These are phyloP conservation scores for Lipomyces sp. DNA, from an alignment of 805 yeast species.

Conservation along the genomic window DNA sequence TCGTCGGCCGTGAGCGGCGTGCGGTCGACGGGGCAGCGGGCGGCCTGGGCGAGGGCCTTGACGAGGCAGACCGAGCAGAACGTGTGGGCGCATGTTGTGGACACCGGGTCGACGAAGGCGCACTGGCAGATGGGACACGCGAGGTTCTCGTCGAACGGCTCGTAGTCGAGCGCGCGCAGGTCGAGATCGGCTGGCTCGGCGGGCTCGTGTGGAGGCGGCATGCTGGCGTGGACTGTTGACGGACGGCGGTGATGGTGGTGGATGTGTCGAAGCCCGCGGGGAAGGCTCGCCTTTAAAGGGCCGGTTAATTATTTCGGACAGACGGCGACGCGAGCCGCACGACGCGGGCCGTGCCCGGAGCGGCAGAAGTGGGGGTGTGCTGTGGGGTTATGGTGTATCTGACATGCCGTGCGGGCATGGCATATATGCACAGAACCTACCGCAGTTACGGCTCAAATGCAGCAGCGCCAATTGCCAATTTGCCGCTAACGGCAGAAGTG, in stretches of 20 bases:
- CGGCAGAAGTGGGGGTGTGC: too few species aligned
- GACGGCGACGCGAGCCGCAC: neutral
- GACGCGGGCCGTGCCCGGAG: too few species aligned
- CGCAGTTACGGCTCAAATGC: too few species aligned
- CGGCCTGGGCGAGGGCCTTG: constrained; percentile 29
- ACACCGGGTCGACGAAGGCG: constrained; percentile 58
- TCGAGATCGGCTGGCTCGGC: constrained; percentile 2
- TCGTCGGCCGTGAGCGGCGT: constrained; percentile 45
- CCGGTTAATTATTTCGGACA: neutral
- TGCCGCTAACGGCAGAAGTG: too few species aligned
- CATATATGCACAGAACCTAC: too few species aligned
- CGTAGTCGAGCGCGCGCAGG: constrained; percentile 18
- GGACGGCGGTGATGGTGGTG: neutral
- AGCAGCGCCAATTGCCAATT: too few species aligned
- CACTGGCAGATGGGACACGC: constrained; percentile 65
- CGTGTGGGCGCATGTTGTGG: constrained; percentile 63
- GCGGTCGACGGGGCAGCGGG: constrained; percentile 60
- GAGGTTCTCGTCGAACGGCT: constrained; percentile 25
- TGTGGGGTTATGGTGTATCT: too few species aligned
- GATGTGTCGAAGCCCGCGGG: neutral
- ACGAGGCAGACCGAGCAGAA: constrained; percentile 56
- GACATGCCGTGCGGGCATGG: too few species aligned
- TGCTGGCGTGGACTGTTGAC: neutral
- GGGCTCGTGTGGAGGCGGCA: neutral
- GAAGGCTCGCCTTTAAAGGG: neutral